These are phyloP conservation scores for Trichoderma afroharzianum DNA, from an alignment of 2,329 filamentous ascomycete species.

Conservation along the genomic window DNA sequence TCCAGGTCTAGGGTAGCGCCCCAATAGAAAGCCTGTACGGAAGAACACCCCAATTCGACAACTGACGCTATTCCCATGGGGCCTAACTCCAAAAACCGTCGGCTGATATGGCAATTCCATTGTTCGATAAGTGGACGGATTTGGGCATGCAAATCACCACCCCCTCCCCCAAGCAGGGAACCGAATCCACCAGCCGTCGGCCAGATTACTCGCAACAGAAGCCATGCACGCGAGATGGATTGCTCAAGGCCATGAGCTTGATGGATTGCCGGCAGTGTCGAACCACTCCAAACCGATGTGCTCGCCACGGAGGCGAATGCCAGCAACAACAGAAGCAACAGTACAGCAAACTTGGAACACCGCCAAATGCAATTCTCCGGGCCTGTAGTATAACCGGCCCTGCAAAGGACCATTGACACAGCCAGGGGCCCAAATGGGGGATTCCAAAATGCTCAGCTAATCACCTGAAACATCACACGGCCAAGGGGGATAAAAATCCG, in stretches of 20 bases:
- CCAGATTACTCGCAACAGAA: background rate
- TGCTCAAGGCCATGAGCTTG: background rate
- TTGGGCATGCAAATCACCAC: background rate
- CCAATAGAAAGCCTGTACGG: background rate
- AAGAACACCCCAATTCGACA: background rate
- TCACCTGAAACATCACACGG: conserved; percentile 6
- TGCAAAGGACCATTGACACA: background rate
- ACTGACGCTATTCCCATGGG: background rate
- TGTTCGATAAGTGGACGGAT: background rate
- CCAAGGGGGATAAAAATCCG: background rate
- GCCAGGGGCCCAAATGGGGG: background rate
- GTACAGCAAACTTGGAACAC: background rate
- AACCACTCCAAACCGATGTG: background rate
- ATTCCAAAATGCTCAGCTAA: background rate
- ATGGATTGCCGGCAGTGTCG: background rate
- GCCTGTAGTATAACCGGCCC: background rate
- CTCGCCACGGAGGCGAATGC: background rate
- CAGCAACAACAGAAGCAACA: background rate
- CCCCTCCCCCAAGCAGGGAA: background rate
- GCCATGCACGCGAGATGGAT: background rate
- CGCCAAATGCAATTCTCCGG: background rate
- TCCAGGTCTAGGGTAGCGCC: background rate
- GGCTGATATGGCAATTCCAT: conserved; percentile 1
- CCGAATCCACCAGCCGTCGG: background rate
- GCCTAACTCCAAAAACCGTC: background rate